phyloP scores from a whole-genome alignment of 2,329 filamentous ascomycete species.

The Diaporthe caulivora region DNA sequence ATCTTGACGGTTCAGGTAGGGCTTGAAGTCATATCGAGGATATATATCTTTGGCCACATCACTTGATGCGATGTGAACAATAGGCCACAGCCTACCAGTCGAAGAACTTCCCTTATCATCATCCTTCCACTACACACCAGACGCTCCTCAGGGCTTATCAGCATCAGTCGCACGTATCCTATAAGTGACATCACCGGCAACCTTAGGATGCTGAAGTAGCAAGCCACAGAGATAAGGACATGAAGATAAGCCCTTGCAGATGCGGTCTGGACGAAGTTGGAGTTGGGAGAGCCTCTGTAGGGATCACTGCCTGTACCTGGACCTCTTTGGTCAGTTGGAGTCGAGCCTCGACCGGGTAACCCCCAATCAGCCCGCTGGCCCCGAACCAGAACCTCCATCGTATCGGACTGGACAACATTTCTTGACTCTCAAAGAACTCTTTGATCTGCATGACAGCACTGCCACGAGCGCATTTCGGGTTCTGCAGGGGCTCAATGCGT shows the following conservation, averaged over 20 bases:
- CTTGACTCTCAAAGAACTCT: neutral
- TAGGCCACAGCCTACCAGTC: neutral
- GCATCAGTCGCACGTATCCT: neutral
- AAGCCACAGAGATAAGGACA: constrained; percentile 28
- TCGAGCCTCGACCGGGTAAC: neutral
- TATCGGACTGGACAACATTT: neutral
- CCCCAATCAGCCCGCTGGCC: too few species aligned
- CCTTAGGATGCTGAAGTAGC: constrained; percentile 3
- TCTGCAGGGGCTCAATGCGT: constrained; percentile 17
- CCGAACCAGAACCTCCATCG: neutral
- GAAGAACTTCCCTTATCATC: neutral
- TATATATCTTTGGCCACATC: neutral
- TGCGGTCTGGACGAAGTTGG: neutral
- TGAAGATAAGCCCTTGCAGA: constrained; percentile 14
- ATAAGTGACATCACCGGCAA: constrained; percentile 25
- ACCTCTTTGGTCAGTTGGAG: constrained; percentile 2
- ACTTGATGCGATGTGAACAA: neutral
- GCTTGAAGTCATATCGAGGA: neutral
- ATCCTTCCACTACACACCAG: neutral
- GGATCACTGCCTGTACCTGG: neutral
- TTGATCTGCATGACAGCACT: constrained; percentile 14
- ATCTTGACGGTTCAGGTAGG: neutral
- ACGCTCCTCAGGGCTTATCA: constrained; percentile 10
- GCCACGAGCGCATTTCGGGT: constrained; percentile 23
- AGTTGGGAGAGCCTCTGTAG: neutral